Evolutionary conservation across 306 rosid genomes (phyloP).

Genomic region (Crotalaria pallida): DNA sequence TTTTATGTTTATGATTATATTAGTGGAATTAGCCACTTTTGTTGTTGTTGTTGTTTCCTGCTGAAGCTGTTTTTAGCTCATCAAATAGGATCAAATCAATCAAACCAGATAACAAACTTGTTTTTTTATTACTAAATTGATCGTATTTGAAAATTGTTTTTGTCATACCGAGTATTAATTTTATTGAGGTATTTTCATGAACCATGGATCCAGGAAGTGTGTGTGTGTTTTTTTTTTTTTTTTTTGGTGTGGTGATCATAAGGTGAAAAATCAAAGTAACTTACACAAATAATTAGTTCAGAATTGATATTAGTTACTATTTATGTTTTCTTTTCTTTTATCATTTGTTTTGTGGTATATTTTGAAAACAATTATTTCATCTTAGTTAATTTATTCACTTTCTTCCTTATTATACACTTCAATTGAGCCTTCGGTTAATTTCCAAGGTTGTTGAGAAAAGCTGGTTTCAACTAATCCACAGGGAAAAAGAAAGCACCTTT

Average conservation of each 20-base stretch:
- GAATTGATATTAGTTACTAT: not conserved
- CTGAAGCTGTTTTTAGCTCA: not conserved
- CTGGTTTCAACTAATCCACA: not conserved
- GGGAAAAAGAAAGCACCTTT: not conserved
- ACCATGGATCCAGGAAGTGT: not conserved
- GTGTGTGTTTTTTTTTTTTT: not conserved
- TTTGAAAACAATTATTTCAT: not conserved
- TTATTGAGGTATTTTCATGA: not conserved
- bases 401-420: not conserved
- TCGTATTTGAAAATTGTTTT: not conserved
- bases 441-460: not conserved
- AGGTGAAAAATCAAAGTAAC: not conserved
- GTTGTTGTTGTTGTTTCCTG: not conserved
- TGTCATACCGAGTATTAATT: not conserved
- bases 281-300: not conserved
- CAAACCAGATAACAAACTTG: not conserved
- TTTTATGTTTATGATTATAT: not conserved
- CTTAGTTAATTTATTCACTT: not conserved
- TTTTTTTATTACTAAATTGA: not conserved
- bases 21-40: not conserved
- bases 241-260: not conserved
- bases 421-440: not conserved
- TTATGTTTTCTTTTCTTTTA: not conserved
- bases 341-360: not conserved
- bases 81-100: not conserved